Percentiles rank a stretch among this genome's conserved stretches.
phyloP scores from a whole-genome alignment of 345 rosid species.

The Gossypium longicalyx region DNA sequence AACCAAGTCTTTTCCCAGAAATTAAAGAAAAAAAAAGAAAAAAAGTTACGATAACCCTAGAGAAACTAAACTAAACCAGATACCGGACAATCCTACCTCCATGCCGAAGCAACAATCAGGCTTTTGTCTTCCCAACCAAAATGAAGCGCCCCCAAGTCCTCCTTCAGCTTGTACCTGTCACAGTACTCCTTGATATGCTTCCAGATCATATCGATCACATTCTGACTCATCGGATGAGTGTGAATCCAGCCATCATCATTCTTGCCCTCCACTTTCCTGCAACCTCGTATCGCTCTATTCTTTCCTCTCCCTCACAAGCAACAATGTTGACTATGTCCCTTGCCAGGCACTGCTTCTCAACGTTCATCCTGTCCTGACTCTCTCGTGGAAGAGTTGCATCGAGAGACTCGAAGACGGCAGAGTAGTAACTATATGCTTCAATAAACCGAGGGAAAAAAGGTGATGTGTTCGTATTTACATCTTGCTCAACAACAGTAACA shows the following conservation, averaged over 20 bases:
- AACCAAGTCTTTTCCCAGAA: not conserved
- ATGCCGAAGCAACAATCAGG: conserved; percentile 83
- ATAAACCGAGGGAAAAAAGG: conserved; percentile 77
- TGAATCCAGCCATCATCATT: conserved; percentile 94
- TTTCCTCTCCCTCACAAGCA: conserved; percentile 95
- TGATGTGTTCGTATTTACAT: conserved; percentile 85
- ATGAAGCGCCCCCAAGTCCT: conserved; percentile 62
- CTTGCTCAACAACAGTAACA: conserved; percentile 88
- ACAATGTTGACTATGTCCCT: conserved; percentile 87
- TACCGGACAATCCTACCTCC: conserved; percentile 41
- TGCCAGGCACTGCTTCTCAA: conserved; percentile 91
- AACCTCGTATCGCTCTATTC: conserved; percentile 85
- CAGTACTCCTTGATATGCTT: conserved; percentile 56
- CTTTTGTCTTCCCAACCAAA: conserved; percentile 89
- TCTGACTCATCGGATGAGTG: conserved; percentile 50
- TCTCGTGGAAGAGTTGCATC: conserved; percentile 85
- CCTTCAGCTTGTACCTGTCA: conserved; percentile 55
- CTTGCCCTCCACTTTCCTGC: conserved; percentile 97
- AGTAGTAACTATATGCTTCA: conserved; percentile 84
- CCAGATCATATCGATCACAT: conserved; percentile 43
- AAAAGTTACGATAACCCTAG: conserved; percentile 6
- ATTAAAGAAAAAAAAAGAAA: not conserved
- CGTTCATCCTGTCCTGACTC: conserved; percentile 94
- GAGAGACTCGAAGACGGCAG: conserved; percentile 82
- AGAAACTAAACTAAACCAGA: not conserved